Evolutionary conservation across 805 yeast species (phyloP).

Genomic region (Zygoascus ofunaensis): DNA sequence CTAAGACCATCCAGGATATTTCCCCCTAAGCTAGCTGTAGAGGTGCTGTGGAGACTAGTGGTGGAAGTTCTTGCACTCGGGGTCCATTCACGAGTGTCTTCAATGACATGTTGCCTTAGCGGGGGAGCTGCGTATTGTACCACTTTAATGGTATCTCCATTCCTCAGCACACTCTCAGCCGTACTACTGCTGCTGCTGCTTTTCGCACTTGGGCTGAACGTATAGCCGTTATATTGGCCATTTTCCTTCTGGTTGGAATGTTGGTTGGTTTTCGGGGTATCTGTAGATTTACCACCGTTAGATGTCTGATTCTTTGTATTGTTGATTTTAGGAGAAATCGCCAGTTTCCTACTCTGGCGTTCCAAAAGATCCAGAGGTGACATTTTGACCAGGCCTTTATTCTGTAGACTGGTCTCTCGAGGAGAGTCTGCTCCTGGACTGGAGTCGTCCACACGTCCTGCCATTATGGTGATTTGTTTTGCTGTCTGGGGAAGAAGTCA

Average conservation of each 20-base stretch:
- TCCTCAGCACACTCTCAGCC: not conserved
- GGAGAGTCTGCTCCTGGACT: too few species aligned
- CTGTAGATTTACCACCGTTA: too few species aligned
- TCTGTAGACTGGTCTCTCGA: too few species aligned
- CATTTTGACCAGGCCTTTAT: constrained; percentile 7
- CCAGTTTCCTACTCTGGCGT: constrained; percentile 20
- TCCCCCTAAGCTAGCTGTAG: constrained; percentile 10
- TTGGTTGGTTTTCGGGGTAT: too few species aligned
- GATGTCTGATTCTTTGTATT: not conserved
- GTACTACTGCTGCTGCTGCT: not conserved
- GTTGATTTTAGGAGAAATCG: constrained; percentile 2
- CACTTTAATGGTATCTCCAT: not conserved
- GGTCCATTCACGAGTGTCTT: constrained; percentile 1
- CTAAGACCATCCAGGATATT: constrained; percentile 21
- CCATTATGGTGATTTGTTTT: too few species aligned
- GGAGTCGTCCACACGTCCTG: too few species aligned
- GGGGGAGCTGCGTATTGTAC: not conserved
- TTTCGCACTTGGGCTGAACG: not conserved
- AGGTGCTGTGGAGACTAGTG: constrained; percentile 6
- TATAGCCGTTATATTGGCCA: not conserved
- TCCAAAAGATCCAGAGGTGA: constrained; percentile 22
- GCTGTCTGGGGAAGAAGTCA: too few species aligned
- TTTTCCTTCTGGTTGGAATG: not conserved
- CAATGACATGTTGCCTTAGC: not conserved
- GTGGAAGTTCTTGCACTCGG: constrained; percentile 9